These are phyloP conservation scores for Rhodotorula sp. DNA, from an alignment of 1,284 basidiomycete genomes.

Conservation along the genomic window DNA sequence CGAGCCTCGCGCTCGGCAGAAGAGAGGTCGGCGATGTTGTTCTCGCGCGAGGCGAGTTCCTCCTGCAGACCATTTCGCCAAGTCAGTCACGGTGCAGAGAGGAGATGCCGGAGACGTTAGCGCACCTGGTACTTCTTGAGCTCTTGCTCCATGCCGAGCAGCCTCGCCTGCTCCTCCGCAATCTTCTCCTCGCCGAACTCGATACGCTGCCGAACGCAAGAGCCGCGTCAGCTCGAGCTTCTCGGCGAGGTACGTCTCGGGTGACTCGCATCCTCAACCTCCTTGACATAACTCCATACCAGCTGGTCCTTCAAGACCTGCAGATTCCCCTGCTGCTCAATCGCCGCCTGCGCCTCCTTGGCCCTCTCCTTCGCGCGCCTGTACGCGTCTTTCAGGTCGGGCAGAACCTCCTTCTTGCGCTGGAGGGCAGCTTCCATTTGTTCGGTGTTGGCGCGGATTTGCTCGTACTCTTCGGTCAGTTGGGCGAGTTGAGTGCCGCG, in stretches of 20 bases:
- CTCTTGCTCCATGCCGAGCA: conserved; percentile 43
- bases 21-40: conserved; percentile 53
- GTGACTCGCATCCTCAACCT: conserved; percentile 57
- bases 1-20: conserved; percentile 48
- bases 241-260: background rate
- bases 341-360: conserved; percentile 68
- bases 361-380: conserved; percentile 64
- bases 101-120: background rate
- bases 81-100: background rate
- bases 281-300: conserved; percentile 82
- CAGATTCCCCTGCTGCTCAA: conserved; percentile 65
- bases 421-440: conserved; percentile 41
- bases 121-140: conserved; percentile 25
- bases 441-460: conserved; percentile 66
- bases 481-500: conserved; percentile 88
- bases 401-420: conserved; percentile 61
- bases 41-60: conserved; percentile 48
- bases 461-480: conserved; percentile 80
- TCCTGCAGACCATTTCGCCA: background rate
- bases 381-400: conserved; percentile 64
- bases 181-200: conserved; percentile 30
- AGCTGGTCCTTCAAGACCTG: conserved; percentile 73
- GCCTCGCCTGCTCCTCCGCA: conserved; percentile 47
- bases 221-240: background rate
- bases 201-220: conserved; percentile 2